phyloP scores from a whole-genome alignment of 257 asterid genomes.

The Salvia hispanica region DNA sequence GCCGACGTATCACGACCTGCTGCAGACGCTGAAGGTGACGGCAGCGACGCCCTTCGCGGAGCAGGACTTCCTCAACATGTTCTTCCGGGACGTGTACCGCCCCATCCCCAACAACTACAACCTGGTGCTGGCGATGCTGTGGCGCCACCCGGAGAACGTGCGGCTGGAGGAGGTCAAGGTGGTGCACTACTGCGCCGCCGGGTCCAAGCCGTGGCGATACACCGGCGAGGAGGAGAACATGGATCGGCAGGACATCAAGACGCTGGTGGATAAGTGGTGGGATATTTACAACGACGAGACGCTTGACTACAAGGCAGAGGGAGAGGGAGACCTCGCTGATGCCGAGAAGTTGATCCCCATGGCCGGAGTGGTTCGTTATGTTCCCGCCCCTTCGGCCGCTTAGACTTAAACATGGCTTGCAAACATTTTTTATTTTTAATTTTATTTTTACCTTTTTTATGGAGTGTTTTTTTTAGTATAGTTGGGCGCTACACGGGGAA shows the following conservation, averaged over 20 bases:
- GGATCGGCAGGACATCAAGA: constrained; percentile 47
- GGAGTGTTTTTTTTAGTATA: neutral
- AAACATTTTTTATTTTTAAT: neutral
- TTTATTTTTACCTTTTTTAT: neutral
- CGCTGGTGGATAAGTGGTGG: constrained; percentile 49
- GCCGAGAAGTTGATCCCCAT: constrained; percentile 28
- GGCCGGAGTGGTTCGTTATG: constrained; percentile 37
- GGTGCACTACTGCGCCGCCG: constrained; percentile 65
- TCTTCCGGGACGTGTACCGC: constrained; percentile 32
- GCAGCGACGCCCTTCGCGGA: constrained; percentile 56
- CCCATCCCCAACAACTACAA: no score
- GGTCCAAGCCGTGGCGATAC: constrained; percentile 61
- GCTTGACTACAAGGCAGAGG: constrained; percentile 34
- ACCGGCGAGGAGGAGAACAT: constrained; percentile 51
- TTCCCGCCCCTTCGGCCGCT: constrained; percentile 67
- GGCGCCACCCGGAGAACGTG: no score
- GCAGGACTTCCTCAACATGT: constrained; percentile 57
- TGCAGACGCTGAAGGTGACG: constrained; percentile 32
- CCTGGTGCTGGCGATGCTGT: no score
- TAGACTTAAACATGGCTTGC: constrained; percentile 2
- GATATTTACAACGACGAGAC: constrained; percentile 43
- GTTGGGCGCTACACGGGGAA: no score
- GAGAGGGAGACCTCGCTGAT: neutral
- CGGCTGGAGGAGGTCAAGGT: neutral
- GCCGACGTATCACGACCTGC: constrained; percentile 47